Base-by-base conservation (phyloP, 2,329 filamentous ascomycete genomes). In the Cadophora luteo-olivacea region DNA sequence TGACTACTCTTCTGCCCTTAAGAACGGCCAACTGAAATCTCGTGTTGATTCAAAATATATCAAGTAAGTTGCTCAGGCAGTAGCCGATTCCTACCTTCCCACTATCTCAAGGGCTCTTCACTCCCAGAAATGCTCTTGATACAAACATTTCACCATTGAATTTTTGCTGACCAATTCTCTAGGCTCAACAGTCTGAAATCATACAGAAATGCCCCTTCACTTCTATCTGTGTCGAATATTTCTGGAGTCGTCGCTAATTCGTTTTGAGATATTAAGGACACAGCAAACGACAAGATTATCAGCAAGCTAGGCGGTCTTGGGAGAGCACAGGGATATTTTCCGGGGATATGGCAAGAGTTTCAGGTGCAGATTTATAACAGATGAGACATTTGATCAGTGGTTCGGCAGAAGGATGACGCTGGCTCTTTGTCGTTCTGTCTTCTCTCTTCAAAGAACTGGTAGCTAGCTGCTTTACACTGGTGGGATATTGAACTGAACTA, bases 1-100 rank as follows among this genome's bases (percentile, higher is more conserved):
- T 89, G 86, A 89, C 80, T 81, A 78, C 81, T 73, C 77, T 81
- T 85, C 82, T 77, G 70, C 76, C 72, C 81, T 86, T 87, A 88
- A 88, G 86, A 89, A 89, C 86, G 86, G 86, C 86, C 86, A 87
- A 86, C 87, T 85, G 85, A 89, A 87, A 80, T 75, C 71, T 76
- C 77, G 84, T 88, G 86, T 87, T 84, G 86, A 88, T 81, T 80
- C 74, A 77, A 80, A 80, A 81, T 85, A 41, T 87, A 41, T 87
- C 86, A n/a, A n/a, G n/a, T n/a, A n/a, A n/a, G n/a, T n/a, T n/a
- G n/a, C n/a, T n/a, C n/a, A n/a, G n/a, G n/a, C n/a, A n/a, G n/a
- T n/a, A n/a, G n/a, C n/a, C n/a, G n/a, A n/a, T n/a, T n/a, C n/a
- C n/a, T n/a, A n/a, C n/a, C n/a, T n/a, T n/a, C n/a, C n/a, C n/a